Base-by-base conservation (phyloP, 352 stramenopile genomes). In the Phytopythium ostracodes region DNA sequence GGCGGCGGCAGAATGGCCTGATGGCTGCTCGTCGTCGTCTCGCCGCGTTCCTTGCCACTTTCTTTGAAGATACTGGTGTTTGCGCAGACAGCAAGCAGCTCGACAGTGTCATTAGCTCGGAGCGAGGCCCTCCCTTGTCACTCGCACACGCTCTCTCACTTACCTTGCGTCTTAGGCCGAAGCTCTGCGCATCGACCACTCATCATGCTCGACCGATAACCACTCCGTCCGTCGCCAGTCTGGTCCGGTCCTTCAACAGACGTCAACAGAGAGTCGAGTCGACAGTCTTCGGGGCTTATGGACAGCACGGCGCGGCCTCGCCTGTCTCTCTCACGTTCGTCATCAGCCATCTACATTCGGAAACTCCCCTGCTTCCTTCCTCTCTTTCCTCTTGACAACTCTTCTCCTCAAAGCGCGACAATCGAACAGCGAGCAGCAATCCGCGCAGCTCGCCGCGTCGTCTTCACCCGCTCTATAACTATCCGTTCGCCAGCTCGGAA, bases 311-410 rank as follows among this genome's bases (percentile, higher is more conserved):
- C 15, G 14, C 24, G 42, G 42, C 4, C 5, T 49, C 42, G 46
- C 46, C 35, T 52, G 46, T 52, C 46, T 52, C 22, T 52, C 46
- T 35, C 46, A 35, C 46, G 46, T 52, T 52, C 46, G 46, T 52
- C 46, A 52, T 24, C 14, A 52, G 10, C 6, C 22, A 25, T 25
- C 44, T 49, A 17, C 4, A 6, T 22, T 49, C 6, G 20, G 42
- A n/a, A 44, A 44, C n/a, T 15, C n/a, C 14, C 15, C 46, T n/a
- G n/a, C n/a, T 52, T n/a, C 24, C 24, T 33, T 33, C 46, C 46
- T 52, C 24, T 52, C 14, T 52, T 17, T 50, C 22, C 46, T 17
- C 25, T 24, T 11, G 11, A 33, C 46, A 20, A 52, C 46, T 52
- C 46, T 52, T 33, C 25, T n/a, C 17, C 22, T 33, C 4, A 35